Evolutionary conservation across 305 asterid species (phyloP).

Genomic region (Solanum chacoense): DNA sequence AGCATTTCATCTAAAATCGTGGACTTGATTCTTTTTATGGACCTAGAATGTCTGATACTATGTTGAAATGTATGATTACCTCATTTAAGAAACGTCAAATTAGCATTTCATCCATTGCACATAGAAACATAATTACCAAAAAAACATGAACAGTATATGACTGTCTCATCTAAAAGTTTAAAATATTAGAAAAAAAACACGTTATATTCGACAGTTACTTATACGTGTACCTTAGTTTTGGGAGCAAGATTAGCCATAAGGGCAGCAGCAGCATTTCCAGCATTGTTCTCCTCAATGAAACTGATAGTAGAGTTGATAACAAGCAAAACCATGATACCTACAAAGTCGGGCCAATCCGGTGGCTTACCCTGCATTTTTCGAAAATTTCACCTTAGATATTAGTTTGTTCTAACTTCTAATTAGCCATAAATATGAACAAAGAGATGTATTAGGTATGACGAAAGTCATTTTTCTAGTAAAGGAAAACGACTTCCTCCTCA

Average conservation of each 20-base stretch:
- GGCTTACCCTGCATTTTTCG: constrained; percentile 40
- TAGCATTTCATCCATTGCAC: not conserved
- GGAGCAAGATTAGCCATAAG: constrained; percentile 83
- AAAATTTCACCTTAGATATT: not conserved
- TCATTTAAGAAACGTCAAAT: not conserved
- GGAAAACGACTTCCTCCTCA: not conserved
- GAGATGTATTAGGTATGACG: not conserved
- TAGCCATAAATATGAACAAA: not conserved
- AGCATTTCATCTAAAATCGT: not conserved
- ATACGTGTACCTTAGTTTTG: constrained; percentile 39
- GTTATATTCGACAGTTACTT: not conserved
- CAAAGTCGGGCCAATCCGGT: constrained; percentile 75
- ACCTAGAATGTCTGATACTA: not conserved
- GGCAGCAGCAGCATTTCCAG: constrained; percentile 80
- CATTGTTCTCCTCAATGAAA: constrained; percentile 69
- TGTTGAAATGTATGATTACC: not conserved
- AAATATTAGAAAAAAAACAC: not conserved
- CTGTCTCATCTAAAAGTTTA: not conserved
- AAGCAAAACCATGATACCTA: constrained; percentile 50
- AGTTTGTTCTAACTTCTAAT: not conserved
- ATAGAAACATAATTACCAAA: not conserved
- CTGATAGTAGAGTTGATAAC: constrained; percentile 73
- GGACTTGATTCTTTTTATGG: not conserved
- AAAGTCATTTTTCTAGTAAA: not conserved
- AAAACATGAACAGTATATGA: not conserved